Percentiles rank a stretch among this genome's conserved stretches.
These are phyloP conservation scores for Phyllosticta citribraziliensis DNA, from an alignment of 2,329 filamentous ascomycete genomes.

Conservation along the genomic window DNA sequence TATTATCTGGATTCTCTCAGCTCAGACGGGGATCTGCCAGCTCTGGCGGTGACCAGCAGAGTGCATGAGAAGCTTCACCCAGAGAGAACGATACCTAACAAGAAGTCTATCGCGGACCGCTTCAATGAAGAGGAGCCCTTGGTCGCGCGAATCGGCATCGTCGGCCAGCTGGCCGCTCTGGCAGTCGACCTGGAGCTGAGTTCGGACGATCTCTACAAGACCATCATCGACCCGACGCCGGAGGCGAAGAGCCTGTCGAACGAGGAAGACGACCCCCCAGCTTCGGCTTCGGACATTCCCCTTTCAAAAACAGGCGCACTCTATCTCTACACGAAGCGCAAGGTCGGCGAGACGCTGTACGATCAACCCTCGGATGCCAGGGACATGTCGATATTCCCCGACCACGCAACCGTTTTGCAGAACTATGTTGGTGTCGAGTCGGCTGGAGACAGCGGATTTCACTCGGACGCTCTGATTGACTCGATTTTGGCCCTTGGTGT, in stretches of 20 bases:
- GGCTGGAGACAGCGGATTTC: conserved; percentile 30
- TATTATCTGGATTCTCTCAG: conserved; percentile 54
- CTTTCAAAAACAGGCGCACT: conserved; percentile 47
- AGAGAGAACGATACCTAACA: conserved; percentile 51
- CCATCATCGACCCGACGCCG: conserved; percentile 30
- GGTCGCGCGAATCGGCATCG: conserved; percentile 52
- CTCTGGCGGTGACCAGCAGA: conserved; percentile 43
- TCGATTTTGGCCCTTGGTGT: conserved; percentile 44
- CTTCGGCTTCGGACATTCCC: conserved; percentile 43
- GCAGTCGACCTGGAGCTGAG: conserved; percentile 47
- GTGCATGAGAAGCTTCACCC: conserved; percentile 61
- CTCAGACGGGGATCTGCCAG: conserved; percentile 36
- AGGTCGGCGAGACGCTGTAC: conserved; percentile 41
- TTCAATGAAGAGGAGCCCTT: conserved; percentile 56
- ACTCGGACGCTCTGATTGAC: conserved; percentile 45
- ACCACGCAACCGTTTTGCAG: conserved; percentile 40
- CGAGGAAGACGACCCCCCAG: conserved; percentile 47
- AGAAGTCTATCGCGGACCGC: conserved; percentile 50
- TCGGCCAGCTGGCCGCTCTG: conserved; percentile 64
- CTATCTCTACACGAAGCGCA: conserved; percentile 44
- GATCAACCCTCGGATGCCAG: conserved; percentile 28
- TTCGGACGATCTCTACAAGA: conserved; percentile 37
- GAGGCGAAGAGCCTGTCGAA: conserved; percentile 33
- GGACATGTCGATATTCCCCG: conserved; percentile 41
- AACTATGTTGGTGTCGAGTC: conserved; percentile 36